These are phyloP conservation scores for Isoetes taiwanensis DNA, from an alignment of 75 land plant genomes.

Conservation along the genomic window DNA sequence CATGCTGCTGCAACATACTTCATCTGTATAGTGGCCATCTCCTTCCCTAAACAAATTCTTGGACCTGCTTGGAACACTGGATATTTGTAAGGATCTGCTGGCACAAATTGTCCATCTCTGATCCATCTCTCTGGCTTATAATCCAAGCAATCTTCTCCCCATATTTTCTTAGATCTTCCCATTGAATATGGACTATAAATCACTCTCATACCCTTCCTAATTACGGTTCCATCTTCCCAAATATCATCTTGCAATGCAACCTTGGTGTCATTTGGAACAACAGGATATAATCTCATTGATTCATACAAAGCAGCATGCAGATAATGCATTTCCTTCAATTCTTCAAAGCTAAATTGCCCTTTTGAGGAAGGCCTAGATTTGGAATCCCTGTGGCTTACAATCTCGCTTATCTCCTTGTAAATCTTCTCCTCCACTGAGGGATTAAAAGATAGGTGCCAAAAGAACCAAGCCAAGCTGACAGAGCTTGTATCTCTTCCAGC, in stretches of 20 bases:
- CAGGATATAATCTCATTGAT: background rate
- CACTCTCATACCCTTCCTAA: background rate
- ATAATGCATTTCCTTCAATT: background rate
- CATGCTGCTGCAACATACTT: background rate
- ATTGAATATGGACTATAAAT: background rate
- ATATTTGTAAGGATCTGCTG: background rate
- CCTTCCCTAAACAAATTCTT: background rate
- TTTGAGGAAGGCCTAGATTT: too few species aligned
- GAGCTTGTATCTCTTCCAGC: background rate
- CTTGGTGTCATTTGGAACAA: conserved; percentile 1
- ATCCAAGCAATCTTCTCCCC: background rate
- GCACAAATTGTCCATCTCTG: background rate
- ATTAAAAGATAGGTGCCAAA: background rate
- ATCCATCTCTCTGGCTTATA: background rate
- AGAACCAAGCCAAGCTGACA: background rate
- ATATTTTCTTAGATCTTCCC: background rate
- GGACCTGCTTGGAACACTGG: conserved; percentile 1
- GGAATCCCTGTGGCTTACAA: too few species aligned
- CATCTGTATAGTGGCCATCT: conserved; percentile 2
- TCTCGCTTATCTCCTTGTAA: background rate
- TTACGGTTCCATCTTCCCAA: background rate
- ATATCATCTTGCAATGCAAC: background rate
- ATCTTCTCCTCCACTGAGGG: background rate
- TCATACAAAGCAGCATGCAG: background rate
- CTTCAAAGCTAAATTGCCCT: background rate